phyloP scores from a whole-genome alignment of 257 asterid species.

The Leonotis leonurus region DNA sequence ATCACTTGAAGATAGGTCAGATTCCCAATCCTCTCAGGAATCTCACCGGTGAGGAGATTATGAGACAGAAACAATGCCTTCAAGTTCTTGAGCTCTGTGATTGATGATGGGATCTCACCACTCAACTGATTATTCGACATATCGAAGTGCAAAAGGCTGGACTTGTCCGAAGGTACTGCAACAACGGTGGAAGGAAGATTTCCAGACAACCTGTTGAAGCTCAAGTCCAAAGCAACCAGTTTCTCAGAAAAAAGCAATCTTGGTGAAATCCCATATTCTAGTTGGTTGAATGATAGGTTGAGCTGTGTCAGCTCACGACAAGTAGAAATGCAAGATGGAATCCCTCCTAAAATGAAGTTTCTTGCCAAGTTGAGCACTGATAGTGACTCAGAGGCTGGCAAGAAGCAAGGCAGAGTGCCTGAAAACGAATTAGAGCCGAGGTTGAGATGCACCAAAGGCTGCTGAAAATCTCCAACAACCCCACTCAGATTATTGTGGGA shows the following conservation, averaged over 20 bases:
- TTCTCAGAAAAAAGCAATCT: constrained; percentile 62
- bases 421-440: constrained; percentile 56
- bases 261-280: constrained; percentile 76
- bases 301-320: constrained; percentile 51
- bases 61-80: constrained; percentile 77
- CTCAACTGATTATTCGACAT: constrained; percentile 61
- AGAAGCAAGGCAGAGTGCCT: constrained; percentile 80
- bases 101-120: constrained; percentile 54
- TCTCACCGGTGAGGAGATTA: constrained; percentile 64
- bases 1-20: constrained; percentile 84
- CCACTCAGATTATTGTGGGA: constrained; percentile 66
- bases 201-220: constrained; percentile 70
- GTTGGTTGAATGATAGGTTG: constrained; percentile 61
- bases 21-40: constrained; percentile 83
- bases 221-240: constrained; percentile 60
- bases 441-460: constrained; percentile 44
- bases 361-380: constrained; percentile 60
- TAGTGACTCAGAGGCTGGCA: constrained; percentile 43
- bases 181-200: constrained; percentile 50
- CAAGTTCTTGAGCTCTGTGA: constrained; percentile 75
- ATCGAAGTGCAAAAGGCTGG: constrained; percentile 66
- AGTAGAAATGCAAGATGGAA: constrained; percentile 71
- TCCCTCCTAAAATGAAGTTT: constrained; percentile 72
- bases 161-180: constrained; percentile 47
- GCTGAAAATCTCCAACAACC: constrained; percentile 42